Conservation (phyloP, 495 filamentous ascomycete species). For the Pseudomonodictys pantanalensis region DNA sequence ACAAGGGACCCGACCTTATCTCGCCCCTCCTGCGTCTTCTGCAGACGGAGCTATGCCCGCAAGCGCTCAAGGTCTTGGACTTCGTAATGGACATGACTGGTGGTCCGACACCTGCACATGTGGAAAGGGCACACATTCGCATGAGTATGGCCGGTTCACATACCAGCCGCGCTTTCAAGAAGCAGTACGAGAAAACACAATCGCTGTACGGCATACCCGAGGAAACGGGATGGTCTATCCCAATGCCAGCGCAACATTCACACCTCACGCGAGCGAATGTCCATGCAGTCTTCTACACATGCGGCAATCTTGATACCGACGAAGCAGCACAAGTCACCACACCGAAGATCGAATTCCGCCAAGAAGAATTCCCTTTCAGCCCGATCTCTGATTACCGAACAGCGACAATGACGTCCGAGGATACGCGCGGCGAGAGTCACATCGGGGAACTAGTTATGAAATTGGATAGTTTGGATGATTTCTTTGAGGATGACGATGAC, state of each 20-base stretch:
- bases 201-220: conserved; percentile 96
- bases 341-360: conserved; percentile 86
- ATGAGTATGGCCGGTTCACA: conserved; percentile 93
- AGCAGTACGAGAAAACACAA: conserved; percentile 90
- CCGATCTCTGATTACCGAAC: conserved; percentile 75
- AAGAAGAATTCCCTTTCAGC: conserved; percentile 79
- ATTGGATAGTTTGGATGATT: conserved; percentile 90
- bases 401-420: conserved; percentile 89
- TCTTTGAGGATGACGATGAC: conserved; percentile 66
- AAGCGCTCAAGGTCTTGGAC: conserved; percentile 86
- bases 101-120: conserved; percentile 54
- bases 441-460: conserved; percentile 85
- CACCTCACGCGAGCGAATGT: conserved; percentile 82
- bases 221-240: conserved; percentile 93
- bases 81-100: conserved; percentile 92
- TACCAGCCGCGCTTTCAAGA: conserved; percentile 71
- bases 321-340: conserved; percentile 62
- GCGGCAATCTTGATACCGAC: conserved; percentile 57
- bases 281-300: conserved; percentile 95
- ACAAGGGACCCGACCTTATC: conserved; percentile 90
- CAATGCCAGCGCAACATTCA: conserved; percentile 85
- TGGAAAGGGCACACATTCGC: conserved; percentile 88
- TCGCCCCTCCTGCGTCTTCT: conserved; percentile 86
- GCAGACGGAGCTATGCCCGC: conserved; percentile 89
- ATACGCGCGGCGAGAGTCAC: conserved; percentile 69